These are phyloP conservation scores for Suillus spraguei DNA, from an alignment of 768 basidiomycete species.

Conservation along the genomic window DNA sequence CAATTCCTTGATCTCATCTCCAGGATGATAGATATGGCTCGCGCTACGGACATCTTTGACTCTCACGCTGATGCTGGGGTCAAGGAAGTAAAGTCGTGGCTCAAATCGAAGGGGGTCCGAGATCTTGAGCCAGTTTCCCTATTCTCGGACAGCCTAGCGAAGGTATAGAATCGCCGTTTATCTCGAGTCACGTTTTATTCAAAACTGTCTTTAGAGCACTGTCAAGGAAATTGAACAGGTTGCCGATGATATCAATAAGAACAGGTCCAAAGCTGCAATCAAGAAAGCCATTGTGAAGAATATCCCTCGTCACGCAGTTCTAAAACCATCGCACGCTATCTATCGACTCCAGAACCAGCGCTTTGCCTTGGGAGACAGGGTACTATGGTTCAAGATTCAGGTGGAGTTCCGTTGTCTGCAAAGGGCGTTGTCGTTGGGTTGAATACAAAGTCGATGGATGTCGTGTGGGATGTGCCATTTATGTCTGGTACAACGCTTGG, in stretches of 20 bases:
- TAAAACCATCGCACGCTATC: conserved; percentile 89
- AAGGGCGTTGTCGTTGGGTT: conserved; percentile 95
- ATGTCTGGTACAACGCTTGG: conserved; percentile 89
- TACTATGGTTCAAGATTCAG: conserved; percentile 94
- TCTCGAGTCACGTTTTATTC: conserved; percentile 1
- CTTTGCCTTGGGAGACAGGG: conserved; percentile 89
- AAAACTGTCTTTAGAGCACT: conserved; percentile 55
- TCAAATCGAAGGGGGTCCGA: conserved; percentile 81
- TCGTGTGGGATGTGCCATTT: conserved; percentile 95
- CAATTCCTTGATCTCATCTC: conserved; percentile 10
- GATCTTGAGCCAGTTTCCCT: conserved; percentile 94
- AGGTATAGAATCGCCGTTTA: conserved; percentile 47
- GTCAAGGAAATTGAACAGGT: conserved; percentile 78
- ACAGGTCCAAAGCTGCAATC: conserved; percentile 62
- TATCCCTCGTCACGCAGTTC: conserved; percentile 89
- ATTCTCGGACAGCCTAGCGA: conserved; percentile 88
- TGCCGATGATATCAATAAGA: conserved; percentile 66
- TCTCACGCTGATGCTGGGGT: conserved; percentile 69
- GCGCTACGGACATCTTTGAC: conserved; percentile 58
- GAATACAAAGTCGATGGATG: conserved; percentile 86
- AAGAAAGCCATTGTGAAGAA: conserved; percentile 94
- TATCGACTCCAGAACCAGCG: conserved; percentile 89
- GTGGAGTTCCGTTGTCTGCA: conserved; percentile 84
- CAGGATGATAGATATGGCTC: conserved; percentile 64
- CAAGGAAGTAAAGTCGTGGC: conserved; percentile 82